phyloP scores from a whole-genome alignment of 192 early-diverging fungal species.

The Lobosporangium transversale region DNA sequence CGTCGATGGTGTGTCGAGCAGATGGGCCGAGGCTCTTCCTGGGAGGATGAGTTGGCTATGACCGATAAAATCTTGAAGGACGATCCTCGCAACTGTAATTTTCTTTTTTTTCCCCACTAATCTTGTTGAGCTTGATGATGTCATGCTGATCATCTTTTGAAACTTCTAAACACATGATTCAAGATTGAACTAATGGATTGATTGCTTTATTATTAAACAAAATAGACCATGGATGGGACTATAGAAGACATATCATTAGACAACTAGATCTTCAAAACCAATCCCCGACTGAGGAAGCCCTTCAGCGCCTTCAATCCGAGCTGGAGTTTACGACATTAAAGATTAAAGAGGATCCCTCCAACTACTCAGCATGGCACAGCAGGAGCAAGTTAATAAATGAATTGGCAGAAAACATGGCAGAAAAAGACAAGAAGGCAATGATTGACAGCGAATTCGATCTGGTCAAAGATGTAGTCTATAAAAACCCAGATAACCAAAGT shows the following conservation, averaged over 20 bases:
- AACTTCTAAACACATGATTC: neutral
- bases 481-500: constrained; percentile 96
- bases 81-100: constrained; percentile 93
- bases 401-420: constrained; percentile 54
- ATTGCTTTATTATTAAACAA: too few relatives aligned
- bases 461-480: constrained; percentile 92
- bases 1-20: constrained; percentile 87
- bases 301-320: constrained; percentile 65
- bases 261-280: constrained; percentile 49
- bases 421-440: constrained; percentile 51
- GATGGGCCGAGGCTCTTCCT: constrained; percentile 79
- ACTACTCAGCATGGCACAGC: constrained; percentile 99
- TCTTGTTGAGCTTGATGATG: constrained; percentile 10
- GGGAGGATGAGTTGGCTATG: constrained; percentile 82
- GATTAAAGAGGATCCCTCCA: constrained; percentile 93
- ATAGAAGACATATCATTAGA: constrained; percentile 87
- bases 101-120: neutral
- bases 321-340: constrained; percentile 91
- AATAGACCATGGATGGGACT: constrained; percentile 97
- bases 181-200: too few relatives aligned
- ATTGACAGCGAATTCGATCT: constrained; percentile 77
- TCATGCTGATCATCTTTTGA: constrained; percentile 18
- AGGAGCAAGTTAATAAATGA: constrained; percentile 82
- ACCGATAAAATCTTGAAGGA: constrained; percentile 81
- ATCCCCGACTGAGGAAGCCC: constrained; percentile 33